Evolutionary conservation across 1,139 yeast genomes (phyloP).

Genomic region (Lodderomyces metapsilosis): DNA sequence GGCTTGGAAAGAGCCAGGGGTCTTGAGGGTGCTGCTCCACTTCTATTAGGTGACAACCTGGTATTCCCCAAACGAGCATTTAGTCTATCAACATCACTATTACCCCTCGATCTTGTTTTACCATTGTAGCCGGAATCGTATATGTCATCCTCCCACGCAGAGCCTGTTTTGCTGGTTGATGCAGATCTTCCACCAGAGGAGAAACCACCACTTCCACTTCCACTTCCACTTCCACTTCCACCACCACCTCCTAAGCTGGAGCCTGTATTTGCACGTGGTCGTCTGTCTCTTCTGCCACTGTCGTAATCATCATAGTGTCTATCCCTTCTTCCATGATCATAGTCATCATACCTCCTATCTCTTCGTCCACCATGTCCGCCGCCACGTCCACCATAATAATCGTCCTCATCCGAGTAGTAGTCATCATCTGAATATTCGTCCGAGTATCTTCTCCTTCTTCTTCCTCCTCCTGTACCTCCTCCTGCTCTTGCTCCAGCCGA

Average conservation of each 20-base stretch:
- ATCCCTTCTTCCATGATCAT: too few species aligned
- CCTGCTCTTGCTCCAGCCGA: conserved; percentile 2
- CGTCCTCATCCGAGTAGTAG: conserved; percentile 33
- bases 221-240: not conserved
- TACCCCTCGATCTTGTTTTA: conserved; percentile 27
- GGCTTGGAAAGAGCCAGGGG: conserved; percentile 54
- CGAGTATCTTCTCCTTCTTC: conserved; percentile 36
- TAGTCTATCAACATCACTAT: conserved; percentile 37
- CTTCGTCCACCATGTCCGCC: conserved; percentile 6
- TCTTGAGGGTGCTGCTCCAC: conserved; percentile 31
- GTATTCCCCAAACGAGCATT: conserved; percentile 32
- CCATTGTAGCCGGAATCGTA: conserved; percentile 47
- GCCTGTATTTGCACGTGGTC: too few species aligned
- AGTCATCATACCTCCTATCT: not conserved
- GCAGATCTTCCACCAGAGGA: conserved; percentile 10
- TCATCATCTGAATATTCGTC: conserved; percentile 43
- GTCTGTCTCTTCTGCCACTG: not conserved
- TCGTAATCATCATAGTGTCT: not conserved
- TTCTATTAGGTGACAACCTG: conserved; percentile 21
- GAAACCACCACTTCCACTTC: not conserved
- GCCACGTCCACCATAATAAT: conserved; percentile 15
- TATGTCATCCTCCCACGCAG: conserved; percentile 80
- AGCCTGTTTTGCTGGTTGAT: conserved; percentile 1
- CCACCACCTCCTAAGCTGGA: too few species aligned
- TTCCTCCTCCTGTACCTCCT: conserved; percentile 17